phyloP scores from a whole-genome alignment of 805 yeast genomes.

The Kodamaea neixiangensis region DNA sequence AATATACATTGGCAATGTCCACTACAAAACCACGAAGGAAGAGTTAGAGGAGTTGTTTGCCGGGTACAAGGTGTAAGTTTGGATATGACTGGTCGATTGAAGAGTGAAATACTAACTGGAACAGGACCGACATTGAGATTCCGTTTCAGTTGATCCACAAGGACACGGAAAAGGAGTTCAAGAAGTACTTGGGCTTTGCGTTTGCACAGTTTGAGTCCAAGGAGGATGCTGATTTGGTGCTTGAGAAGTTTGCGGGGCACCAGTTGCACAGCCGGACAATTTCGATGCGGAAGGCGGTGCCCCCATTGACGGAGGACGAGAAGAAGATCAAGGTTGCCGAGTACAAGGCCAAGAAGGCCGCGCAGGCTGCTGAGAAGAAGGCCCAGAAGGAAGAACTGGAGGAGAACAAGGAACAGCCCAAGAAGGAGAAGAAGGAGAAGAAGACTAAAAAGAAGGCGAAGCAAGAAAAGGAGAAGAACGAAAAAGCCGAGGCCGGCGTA shows the following conservation, averaged over 20 bases:
- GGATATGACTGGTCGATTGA: background rate
- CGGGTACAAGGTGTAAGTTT: constrained; percentile 43
- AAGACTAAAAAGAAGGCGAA: background rate
- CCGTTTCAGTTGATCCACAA: constrained; percentile 46
- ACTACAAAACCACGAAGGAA: constrained; percentile 43
- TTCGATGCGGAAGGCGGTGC: constrained; percentile 54
- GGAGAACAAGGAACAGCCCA: background rate
- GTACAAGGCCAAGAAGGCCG: constrained; percentile 27
- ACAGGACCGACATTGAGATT: constrained; percentile 47
- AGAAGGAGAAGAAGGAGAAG: constrained; percentile 12
- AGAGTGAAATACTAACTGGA: constrained; percentile 14
- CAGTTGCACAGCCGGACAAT: constrained; percentile 50
- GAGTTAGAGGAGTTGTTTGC: constrained; percentile 51
- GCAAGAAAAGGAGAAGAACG: constrained; percentile 5
- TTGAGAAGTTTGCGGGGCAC: constrained; percentile 42
- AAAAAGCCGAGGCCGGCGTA: constrained; percentile 12
- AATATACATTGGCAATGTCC: constrained; percentile 46
- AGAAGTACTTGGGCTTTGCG: constrained; percentile 58
- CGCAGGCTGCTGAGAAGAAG: constrained; percentile 10
- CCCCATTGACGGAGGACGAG: constrained; percentile 50
- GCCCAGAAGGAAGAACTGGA: constrained; percentile 12
- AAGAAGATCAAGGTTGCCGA: constrained; percentile 38
- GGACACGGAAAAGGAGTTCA: constrained; percentile 36
- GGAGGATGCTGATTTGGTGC: constrained; percentile 47
- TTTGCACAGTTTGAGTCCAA: constrained; percentile 54